These are phyloP conservation scores for Effrenium voratum DNA, from an alignment of 73 alveolate species.

Conservation along the genomic window DNA sequence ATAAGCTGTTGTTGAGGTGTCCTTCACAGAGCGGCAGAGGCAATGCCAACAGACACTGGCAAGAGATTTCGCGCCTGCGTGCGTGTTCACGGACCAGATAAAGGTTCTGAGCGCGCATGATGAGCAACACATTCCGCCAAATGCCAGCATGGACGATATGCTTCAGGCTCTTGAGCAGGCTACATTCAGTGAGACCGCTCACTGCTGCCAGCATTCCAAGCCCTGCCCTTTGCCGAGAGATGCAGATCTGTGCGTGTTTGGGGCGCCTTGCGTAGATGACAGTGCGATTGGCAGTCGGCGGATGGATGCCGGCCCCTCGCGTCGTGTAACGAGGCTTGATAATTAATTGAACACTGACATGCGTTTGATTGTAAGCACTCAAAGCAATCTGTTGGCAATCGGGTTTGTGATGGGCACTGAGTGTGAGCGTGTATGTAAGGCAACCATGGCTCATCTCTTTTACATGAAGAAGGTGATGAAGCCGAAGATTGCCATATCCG, in stretches of 20 bases:
- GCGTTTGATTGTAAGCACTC: too few relatives aligned
- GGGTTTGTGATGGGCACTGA: too few relatives aligned
- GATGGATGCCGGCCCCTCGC: neutral
- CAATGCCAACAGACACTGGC: neutral
- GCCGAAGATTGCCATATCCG: neutral
- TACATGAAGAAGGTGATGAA: neutral
- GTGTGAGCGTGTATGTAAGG: too few relatives aligned
- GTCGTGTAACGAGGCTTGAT: too few relatives aligned
- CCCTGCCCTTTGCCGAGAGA: neutral
- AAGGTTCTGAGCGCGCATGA: too few relatives aligned
- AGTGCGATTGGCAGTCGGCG: neutral
- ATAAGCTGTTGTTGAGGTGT: neutral
- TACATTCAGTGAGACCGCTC: neutral
- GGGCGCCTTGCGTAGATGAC: slow-evolving; percentile 19
- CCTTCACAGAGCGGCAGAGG: neutral
- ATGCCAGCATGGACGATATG: too few relatives aligned
- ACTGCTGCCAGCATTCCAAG: neutral
- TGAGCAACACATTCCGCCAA: too few relatives aligned
- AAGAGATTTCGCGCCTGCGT: neutral
- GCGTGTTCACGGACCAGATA: neutral
- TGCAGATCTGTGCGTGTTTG: neutral
- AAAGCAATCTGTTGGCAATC: too few relatives aligned
- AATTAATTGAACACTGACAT: too few relatives aligned
- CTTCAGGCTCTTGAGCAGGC: neutral
- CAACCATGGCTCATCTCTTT: neutral